A percentile compares a stretch with the other conserved stretches of the same genome.
These are phyloP conservation scores for Plasmodium cynomolgi DNA, from an alignment of 169 alveolate species.

Conservation along the genomic window DNA sequence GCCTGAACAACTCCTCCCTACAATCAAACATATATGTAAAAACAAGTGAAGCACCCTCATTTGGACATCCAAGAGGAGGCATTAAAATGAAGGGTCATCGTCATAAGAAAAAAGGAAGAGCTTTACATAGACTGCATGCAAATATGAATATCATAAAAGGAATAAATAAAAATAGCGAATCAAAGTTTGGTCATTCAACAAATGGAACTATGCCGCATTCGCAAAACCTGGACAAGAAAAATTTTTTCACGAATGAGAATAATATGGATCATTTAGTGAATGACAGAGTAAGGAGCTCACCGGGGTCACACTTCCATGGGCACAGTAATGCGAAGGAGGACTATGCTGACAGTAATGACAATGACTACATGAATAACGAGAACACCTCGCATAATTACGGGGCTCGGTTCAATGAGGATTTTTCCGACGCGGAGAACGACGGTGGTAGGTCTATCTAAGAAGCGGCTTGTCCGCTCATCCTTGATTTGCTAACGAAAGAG, in stretches of 20 bases:
- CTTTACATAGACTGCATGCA: background rate
- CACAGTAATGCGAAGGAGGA: background rate
- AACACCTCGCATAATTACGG: background rate
- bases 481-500: background rate
- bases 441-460: constrained; percentile 8
- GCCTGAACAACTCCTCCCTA: background rate
- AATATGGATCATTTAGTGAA: background rate
- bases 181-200: background rate
- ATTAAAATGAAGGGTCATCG: constrained; percentile 8
- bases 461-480: background rate
- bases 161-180: constrained; percentile 19
- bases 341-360: background rate
- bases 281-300: background rate
- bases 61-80: constrained; percentile 2
- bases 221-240: constrained; percentile 14
- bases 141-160: constrained; percentile 12
- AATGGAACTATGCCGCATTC: background rate
- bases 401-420: background rate
- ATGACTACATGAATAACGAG: constrained; percentile 7
- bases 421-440: background rate
- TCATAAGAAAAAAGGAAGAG: constrained; percentile 16
- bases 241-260: background rate
- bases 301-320: background rate
- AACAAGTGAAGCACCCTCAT: background rate
- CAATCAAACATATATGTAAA: background rate